phyloP scores from a whole-genome alignment of 2,329 filamentous ascomycete species.

The Fusarium sp. region DNA sequence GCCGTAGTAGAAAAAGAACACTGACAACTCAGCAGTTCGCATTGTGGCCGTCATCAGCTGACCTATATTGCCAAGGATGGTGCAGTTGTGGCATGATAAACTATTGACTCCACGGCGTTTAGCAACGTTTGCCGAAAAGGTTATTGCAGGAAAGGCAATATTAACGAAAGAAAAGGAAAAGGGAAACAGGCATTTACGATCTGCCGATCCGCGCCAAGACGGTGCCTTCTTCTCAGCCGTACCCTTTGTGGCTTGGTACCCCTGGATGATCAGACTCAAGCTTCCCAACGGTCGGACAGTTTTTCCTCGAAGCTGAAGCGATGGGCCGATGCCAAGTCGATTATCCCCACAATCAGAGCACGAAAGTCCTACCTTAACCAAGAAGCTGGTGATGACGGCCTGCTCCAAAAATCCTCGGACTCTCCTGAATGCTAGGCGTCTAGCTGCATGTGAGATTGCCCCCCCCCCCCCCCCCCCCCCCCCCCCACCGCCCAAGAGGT shows the following conservation, averaged over 20 bases:
- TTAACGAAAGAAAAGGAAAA: too few species aligned
- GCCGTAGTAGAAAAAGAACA: not conserved
- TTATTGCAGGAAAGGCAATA: not conserved
- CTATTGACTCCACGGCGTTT: constrained; percentile 2
- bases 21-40: not conserved
- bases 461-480: not conserved
- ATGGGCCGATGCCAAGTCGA: not conserved
- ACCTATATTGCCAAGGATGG: constrained; percentile 20
- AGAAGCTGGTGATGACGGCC: not conserved
- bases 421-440: constrained; percentile 22
- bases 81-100: constrained; percentile 25
- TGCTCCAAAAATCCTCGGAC: not conserved
- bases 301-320: not conserved
- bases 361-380: constrained; percentile 19
- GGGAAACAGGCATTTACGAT: constrained; percentile 2
- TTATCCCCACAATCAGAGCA: constrained; percentile 13
- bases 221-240: not conserved
- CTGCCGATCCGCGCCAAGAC: constrained; percentile 26
- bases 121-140: not conserved
- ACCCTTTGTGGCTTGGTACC: not conserved
- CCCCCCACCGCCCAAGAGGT: not conserved
- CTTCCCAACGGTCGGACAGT: not conserved
- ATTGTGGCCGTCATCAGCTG: constrained; percentile 10
- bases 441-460: constrained; percentile 27
- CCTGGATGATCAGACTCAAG: constrained; percentile 15